Conservation (phyloP, 306 rosid genomes). For the Quillaja saponaria region DNA sequence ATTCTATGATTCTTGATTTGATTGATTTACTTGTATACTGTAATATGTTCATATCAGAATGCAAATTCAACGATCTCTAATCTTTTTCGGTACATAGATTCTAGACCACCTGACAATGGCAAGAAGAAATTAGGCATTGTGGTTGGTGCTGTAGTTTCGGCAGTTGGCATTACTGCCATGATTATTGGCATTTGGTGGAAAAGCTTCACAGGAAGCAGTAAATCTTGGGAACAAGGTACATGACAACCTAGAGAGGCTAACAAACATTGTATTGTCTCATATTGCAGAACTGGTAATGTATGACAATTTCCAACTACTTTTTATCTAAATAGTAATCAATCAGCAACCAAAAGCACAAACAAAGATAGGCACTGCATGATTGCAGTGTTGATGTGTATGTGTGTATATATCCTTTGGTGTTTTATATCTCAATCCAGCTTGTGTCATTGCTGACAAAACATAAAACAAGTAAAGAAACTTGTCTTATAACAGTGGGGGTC, state of each 20-base stretch:
- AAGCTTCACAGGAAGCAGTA: not conserved
- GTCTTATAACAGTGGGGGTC: not conserved
- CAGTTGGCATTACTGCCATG: slow-evolving; percentile 1
- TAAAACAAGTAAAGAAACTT: not conserved
- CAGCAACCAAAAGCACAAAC: not conserved
- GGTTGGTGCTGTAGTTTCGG: slow-evolving; percentile 2
- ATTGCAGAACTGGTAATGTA: not conserved
- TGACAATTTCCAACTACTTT: not conserved
- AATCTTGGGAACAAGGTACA: slow-evolving; percentile 31
- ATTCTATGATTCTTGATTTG: not conserved
- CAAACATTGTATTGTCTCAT: not conserved
- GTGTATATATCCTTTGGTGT: not conserved
- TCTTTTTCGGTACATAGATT: slow-evolving; percentile 16
- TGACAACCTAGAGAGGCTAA: not conserved
- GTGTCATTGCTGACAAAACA: not conserved
- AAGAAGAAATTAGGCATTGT: not conserved
- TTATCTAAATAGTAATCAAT: not conserved
- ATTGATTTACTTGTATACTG: not conserved
- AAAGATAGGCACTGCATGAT: not conserved
- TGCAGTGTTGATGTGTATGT: not conserved
- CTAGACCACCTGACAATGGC: slow-evolving; percentile 2
- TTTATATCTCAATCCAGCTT: not conserved
- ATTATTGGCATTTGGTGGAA: slow-evolving; percentile 23
- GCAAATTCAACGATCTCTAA: not conserved
- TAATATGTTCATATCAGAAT: not conserved